Evolutionary conservation across 441 rosid species (phyloP).

Genomic region (Lepidium campestre): DNA sequence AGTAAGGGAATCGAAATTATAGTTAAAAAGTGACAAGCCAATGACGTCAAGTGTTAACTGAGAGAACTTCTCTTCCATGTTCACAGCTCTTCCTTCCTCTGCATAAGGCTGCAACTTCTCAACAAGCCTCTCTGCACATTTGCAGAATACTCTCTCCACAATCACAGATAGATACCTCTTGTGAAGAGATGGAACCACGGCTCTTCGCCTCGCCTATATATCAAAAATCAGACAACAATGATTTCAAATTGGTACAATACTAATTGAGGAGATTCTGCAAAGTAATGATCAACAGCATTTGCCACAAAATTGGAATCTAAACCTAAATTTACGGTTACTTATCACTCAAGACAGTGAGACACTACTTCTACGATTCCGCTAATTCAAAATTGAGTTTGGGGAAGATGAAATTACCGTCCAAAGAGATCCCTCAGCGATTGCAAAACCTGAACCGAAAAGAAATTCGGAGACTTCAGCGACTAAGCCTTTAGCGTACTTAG

Average conservation of each 20-base stretch:
- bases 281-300: not conserved
- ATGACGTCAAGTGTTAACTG: slow-evolving; percentile 86
- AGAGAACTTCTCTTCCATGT: slow-evolving; percentile 87
- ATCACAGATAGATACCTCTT: slow-evolving; percentile 78
- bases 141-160: slow-evolving; percentile 81
- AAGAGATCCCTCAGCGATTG: slow-evolving; percentile 80
- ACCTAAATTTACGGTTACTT: not conserved
- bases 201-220: slow-evolving; percentile 74
- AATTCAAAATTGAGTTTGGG: not conserved
- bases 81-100: slow-evolving; percentile 57
- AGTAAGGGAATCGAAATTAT: slow-evolving; percentile 74
- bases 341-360: not conserved
- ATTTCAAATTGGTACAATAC: not conserved
- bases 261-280: not conserved
- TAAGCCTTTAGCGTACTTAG: slow-evolving; percentile 75
- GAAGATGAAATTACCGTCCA: slow-evolving; percentile 61
- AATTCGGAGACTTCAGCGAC: slow-evolving; percentile 91
- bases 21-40: slow-evolving; percentile 78
- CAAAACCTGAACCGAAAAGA: slow-evolving; percentile 85
- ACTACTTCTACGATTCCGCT: not conserved
- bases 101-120: slow-evolving; percentile 73
- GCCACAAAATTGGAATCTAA: not conserved
- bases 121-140: slow-evolving; percentile 84
- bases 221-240: not conserved
- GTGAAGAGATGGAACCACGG: slow-evolving; percentile 85